Percentiles rank a stretch among this genome's conserved stretches.
Evolutionary conservation across 1,284 basidiomycete genomes (phyloP).

Genomic region (Heterobasidion occidentale): DNA sequence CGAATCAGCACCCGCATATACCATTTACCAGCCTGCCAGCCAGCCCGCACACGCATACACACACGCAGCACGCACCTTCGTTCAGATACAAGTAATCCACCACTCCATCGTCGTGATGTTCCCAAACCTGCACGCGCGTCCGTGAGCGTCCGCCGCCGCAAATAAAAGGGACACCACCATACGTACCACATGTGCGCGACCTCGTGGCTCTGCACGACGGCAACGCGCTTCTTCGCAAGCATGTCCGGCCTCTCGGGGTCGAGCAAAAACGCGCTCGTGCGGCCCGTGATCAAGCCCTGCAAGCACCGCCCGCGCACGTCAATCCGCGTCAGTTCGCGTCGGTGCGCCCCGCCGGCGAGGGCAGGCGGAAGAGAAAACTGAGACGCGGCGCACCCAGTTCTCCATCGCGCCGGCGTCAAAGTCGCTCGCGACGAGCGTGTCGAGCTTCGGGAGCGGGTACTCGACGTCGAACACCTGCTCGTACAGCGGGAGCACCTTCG

Average conservation of each 20-base stretch:
- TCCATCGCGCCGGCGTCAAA: constrained; percentile 96
- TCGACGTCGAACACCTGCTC: constrained; percentile 89
- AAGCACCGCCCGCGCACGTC: not conserved
- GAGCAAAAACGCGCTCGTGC: constrained; percentile 78
- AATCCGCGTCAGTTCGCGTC: no score
- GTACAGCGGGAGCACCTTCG: constrained; percentile 83
- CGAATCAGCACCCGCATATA: not conserved
- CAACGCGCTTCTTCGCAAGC: constrained; percentile 74
- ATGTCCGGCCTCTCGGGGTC: constrained; percentile 76
- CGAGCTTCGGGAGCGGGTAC: constrained; percentile 90
- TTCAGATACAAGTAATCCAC: constrained; percentile 90
- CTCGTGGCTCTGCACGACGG: constrained; percentile 77
- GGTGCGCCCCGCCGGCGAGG: no score
- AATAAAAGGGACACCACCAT: not conserved
- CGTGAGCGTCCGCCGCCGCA: not conserved
- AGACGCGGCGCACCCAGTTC: constrained; percentile 56
- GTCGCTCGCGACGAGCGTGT: constrained; percentile 80
- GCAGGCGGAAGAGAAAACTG: not conserved
- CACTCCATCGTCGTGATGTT: constrained; percentile 91
- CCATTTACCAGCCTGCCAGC: not conserved
- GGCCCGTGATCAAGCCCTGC: constrained; percentile 84
- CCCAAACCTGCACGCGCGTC: constrained; percentile 53
- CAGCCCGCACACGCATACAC: no score
- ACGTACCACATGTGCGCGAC: constrained; percentile 78
- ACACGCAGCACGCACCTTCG: constrained; percentile 38